Conservation (phyloP, 2,329 filamentous ascomycete genomes). For the Aspergillus flavus region DNA sequence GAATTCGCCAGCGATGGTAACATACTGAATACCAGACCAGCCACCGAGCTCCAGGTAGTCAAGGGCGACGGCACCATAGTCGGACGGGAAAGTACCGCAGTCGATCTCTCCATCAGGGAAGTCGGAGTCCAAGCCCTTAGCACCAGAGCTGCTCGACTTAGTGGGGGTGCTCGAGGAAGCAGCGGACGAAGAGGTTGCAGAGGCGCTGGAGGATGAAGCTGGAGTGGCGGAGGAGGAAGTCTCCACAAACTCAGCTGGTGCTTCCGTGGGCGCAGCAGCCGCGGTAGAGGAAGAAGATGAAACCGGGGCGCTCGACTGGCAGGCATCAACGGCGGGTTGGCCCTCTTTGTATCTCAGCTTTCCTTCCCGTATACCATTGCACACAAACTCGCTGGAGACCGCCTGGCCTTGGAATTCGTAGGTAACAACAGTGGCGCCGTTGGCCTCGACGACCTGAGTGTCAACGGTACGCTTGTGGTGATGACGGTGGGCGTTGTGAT, state of each 20-base stretch:
- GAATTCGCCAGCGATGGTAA: conserved; percentile 53
- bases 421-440: conserved; percentile 62
- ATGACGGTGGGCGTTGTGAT: conserved; percentile 46
- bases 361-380: conserved; percentile 71
- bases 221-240: conserved; percentile 27
- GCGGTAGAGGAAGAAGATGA: conserved; percentile 38
- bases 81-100: conserved; percentile 74
- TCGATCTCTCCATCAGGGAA: conserved; percentile 76
- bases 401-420: conserved; percentile 68
- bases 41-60: conserved; percentile 70
- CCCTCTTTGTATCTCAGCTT: conserved; percentile 66
- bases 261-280: conserved; percentile 32
- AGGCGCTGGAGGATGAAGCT: conserved; percentile 19
- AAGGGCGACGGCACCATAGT: conserved; percentile 76
- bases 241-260: conserved; percentile 56
- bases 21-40: conserved; percentile 77
- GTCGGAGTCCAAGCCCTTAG: conserved; percentile 61
- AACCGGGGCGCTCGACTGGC: conserved; percentile 38
- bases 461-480: conserved; percentile 46
- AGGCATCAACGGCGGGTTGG: conserved; percentile 60
- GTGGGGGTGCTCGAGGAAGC: conserved; percentile 28
- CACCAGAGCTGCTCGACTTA: conserved; percentile 34
- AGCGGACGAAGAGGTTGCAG: conserved; percentile 18
- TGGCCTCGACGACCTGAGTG: conserved; percentile 56
- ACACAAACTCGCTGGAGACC: conserved; percentile 58